phyloP scores from a whole-genome alignment of 306 rosid species.

The Luffa acutangula region DNA sequence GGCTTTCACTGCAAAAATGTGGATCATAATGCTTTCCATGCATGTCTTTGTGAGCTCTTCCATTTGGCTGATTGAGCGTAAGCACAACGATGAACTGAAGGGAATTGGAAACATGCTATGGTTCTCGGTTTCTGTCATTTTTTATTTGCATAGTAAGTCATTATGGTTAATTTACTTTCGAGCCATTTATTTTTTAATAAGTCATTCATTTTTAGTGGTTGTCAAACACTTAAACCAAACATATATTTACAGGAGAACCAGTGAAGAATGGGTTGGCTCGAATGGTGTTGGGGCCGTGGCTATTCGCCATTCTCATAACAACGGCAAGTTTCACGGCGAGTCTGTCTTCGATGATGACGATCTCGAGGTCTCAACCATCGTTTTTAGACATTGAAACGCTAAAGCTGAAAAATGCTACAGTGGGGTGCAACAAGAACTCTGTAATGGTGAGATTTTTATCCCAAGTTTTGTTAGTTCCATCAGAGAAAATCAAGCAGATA shows the following conservation, averaged over 20 bases:
- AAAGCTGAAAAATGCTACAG: not conserved
- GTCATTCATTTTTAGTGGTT: too few relatives aligned
- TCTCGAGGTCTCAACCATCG: not conserved
- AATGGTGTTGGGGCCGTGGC: constrained; percentile 8
- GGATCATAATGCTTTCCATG: constrained; percentile 27
- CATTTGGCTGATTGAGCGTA: constrained; percentile 43
- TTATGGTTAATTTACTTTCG: too few relatives aligned
- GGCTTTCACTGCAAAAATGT: constrained; percentile 37
- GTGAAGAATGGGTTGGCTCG: constrained; percentile 3
- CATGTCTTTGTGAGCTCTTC: constrained; percentile 35
- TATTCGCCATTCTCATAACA: not conserved
- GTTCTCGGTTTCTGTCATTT: constrained; percentile 40
- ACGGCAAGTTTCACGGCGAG: constrained; percentile 14
- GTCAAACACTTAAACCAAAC: too few relatives aligned
- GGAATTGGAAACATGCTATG: constrained; percentile 42
- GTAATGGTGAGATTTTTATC: not conserved
- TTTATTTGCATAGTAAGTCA: constrained; percentile 39
- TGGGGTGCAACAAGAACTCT: constrained; percentile 9
- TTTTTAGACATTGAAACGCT: not conserved
- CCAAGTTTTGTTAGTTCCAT: not conserved
- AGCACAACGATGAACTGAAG: constrained; percentile 20
- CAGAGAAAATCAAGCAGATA: not conserved
- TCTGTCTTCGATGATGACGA: constrained; percentile 8
- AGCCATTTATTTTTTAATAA: too few relatives aligned
- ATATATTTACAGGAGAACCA: constrained; percentile 2